Percentiles rank a stretch among this genome's conserved stretches.
phyloP scores from a whole-genome alignment of 768 basidiomycete species.

The Dentipellis sp. region DNA sequence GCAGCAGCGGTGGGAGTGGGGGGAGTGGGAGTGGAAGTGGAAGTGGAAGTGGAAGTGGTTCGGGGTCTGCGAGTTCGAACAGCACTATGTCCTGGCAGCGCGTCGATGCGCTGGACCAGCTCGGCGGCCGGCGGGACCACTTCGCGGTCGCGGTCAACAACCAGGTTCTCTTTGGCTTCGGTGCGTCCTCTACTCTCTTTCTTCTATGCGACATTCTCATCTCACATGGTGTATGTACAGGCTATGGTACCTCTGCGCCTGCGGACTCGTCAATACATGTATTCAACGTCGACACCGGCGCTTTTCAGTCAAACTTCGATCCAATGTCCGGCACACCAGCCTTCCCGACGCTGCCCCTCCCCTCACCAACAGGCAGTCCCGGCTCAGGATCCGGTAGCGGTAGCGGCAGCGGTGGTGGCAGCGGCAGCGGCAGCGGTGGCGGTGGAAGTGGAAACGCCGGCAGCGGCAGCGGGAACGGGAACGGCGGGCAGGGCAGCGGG shows the following conservation, averaged over 20 bases:
- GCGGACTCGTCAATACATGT: conserved; percentile 47
- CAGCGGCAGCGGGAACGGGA: conserved; percentile 13
- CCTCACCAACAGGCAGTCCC: conserved; percentile 6
- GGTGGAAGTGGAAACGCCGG: conserved; percentile 2
- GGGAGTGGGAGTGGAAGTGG: background rate
- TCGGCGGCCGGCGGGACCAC: conserved; percentile 67
- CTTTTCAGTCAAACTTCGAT: conserved; percentile 30
- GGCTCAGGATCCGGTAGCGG: conserved; percentile 3
- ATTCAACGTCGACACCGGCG: conserved; percentile 32
- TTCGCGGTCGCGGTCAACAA: conserved; percentile 53
- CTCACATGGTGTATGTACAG: conserved; percentile 19
- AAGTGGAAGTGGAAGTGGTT: too few species aligned
- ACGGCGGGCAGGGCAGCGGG: conserved; percentile 16
- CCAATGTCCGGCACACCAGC: conserved; percentile 20
- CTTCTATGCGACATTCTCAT: background rate
- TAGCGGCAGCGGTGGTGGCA: conserved; percentile 15
- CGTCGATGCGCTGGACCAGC: conserved; percentile 39
- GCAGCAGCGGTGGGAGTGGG: background rate
- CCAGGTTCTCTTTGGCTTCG: conserved; percentile 69
- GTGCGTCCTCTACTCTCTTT: conserved; percentile 31
- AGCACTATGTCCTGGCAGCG: conserved; percentile 52
- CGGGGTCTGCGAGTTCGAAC: too few species aligned
- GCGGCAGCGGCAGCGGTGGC: conserved; percentile 2
- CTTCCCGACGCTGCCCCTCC: conserved; percentile 18
- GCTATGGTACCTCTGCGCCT: conserved; percentile 40